Percentiles rank a stretch among this genome's conserved stretches.
Conservation (phyloP, 257 asterid genomes). For the Nicotiana attenuata region DNA sequence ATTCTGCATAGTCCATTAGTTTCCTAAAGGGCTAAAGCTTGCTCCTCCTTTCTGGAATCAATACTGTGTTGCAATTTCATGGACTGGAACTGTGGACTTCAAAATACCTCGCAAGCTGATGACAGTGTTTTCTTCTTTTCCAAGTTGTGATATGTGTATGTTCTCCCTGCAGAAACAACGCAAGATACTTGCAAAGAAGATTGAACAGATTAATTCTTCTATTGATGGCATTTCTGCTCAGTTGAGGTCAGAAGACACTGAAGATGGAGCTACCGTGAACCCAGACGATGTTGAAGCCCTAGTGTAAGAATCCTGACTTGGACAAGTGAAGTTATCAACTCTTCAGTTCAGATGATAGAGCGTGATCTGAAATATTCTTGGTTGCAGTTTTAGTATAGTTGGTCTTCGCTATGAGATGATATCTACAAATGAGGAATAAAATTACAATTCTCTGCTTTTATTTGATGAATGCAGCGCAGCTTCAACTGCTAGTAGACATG, state of each 20-base stretch:
- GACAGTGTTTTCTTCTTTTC: neutral
- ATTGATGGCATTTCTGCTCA: slow-evolving; percentile 65
- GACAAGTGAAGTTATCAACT: neutral
- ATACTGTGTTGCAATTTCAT: too few species aligned
- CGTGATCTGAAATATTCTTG: neutral
- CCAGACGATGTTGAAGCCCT: slow-evolving; percentile 58
- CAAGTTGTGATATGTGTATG: neutral
- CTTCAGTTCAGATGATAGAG: neutral
- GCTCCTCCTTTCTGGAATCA: too few species aligned
- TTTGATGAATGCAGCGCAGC: neutral
- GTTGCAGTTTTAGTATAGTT: neutral
- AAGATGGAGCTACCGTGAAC: slow-evolving; percentile 51
- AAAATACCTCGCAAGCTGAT: neutral
- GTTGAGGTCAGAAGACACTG: slow-evolving; percentile 40
- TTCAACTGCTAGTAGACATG: neutral
- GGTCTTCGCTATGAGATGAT: neutral
- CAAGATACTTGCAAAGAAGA: slow-evolving; percentile 75
- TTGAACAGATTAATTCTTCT: slow-evolving; percentile 71
- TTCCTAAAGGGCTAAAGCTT: too few species aligned
- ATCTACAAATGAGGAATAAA: neutral
- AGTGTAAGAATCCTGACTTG: slow-evolving; percentile 27
- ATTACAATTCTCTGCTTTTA: neutral
- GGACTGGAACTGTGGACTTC: too few species aligned
- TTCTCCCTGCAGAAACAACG: slow-evolving; percentile 56
- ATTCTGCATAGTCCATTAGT: too few species aligned